Evolutionary conservation across 805 yeast genomes (phyloP).

Genomic region (Gaillardinia entomophila): DNA sequence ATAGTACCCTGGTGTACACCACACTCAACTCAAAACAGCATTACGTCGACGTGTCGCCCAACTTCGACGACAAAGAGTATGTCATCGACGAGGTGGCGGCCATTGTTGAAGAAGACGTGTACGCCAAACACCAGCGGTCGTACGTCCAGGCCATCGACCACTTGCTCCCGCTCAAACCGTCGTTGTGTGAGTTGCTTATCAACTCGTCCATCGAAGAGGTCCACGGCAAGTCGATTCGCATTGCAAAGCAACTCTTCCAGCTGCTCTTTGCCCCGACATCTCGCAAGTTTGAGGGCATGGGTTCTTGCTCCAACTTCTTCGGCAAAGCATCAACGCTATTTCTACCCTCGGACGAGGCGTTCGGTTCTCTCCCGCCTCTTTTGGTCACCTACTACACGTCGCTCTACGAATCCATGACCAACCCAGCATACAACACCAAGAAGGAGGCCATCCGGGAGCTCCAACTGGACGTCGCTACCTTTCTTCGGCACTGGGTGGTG

Average conservation of each 20-base stretch:
- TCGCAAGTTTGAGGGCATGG: constrained; percentile 23
- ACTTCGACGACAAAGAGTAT: constrained; percentile 20
- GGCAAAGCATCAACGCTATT: constrained; percentile 21
- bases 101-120: constrained; percentile 53
- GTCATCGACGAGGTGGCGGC: constrained; percentile 38
- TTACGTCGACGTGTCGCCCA: constrained; percentile 15
- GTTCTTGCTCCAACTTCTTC: constrained; percentile 23
- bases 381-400: constrained; percentile 23
- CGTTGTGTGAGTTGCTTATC: constrained; percentile 31
- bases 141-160: constrained; percentile 60
- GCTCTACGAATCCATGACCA: constrained; percentile 13
- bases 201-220: constrained; percentile 2
- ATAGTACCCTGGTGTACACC: constrained; percentile 19
- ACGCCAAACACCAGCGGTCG: constrained; percentile 59
- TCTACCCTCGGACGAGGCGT: constrained; percentile 28
- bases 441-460: constrained; percentile 28
- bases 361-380: constrained; percentile 19
- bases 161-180: constrained; percentile 31
- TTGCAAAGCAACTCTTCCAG: constrained; percentile 3
- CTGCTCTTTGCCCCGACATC: constrained; percentile 12
- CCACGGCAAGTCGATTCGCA: constrained; percentile 4
- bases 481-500: constrained; percentile 22
- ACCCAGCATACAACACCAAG: constrained; percentile 15
- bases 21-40: constrained; percentile 18
- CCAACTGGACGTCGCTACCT: constrained; percentile 17